These are phyloP conservation scores for Byssothecium circinans DNA, from an alignment of 2,329 filamentous ascomycete genomes.

Conservation along the genomic window DNA sequence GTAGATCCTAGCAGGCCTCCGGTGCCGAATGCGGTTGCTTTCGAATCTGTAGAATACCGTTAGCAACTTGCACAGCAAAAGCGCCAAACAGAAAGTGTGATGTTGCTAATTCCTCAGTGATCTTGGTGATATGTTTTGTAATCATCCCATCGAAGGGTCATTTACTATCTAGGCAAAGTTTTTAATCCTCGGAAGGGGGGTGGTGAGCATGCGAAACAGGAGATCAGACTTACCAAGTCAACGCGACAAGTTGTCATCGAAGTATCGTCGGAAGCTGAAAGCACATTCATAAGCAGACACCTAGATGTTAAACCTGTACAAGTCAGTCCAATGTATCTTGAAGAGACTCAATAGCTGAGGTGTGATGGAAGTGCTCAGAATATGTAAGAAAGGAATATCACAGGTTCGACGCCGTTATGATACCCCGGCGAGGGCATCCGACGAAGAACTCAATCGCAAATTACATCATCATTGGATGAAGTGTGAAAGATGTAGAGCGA, in stretches of 20 bases:
- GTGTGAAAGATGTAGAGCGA: conserved; percentile 6
- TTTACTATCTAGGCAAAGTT: conserved; percentile 66
- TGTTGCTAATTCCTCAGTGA: conserved; percentile 59
- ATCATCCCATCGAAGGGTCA: conserved; percentile 61
- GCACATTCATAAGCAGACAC: neutral
- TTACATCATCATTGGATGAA: conserved; percentile 81
- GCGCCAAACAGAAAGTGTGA: conserved; percentile 14
- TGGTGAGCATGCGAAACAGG: conserved; percentile 6
- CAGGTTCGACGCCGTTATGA: conserved; percentile 69
- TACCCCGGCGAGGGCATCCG: conserved; percentile 90
- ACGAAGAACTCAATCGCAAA: conserved; percentile 95
- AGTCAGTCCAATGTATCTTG: conserved; percentile 15
- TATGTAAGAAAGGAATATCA: conserved; percentile 99
- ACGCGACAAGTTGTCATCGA: neutral
- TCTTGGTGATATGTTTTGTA: conserved; percentile 64
- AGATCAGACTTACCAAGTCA: conserved; percentile 15
- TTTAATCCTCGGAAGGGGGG: conserved; percentile 65
- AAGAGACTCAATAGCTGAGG: neutral
- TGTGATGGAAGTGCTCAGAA: conserved; percentile 66
- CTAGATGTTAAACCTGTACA: neutral
- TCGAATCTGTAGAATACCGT: conserved; percentile 10
- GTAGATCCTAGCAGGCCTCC: no score
- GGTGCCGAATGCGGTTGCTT: no score
- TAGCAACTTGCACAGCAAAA: conserved; percentile 16
- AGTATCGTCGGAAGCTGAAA: neutral